Base-by-base conservation (phyloP, 2,329 filamentous ascomycete genomes). In the Colletotrichum melonis region DNA sequence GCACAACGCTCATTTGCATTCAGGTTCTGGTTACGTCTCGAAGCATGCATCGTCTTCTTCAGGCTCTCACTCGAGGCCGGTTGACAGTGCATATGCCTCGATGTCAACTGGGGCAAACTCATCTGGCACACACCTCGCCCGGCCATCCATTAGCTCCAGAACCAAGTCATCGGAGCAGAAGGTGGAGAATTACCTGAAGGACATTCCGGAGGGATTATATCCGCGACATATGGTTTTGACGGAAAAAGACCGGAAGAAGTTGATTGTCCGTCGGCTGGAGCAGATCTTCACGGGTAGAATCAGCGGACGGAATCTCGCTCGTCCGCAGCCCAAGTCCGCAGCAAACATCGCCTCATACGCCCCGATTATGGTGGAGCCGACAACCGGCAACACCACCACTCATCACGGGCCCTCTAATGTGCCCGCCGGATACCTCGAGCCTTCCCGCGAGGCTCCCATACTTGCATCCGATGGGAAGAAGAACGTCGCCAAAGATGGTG, bases 281-380 rank as follows among this genome's bases (percentile, higher is more conserved):
- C 93, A 95, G 75, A 87, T 97, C 1, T 97, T 97, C 74, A 95
- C 94, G 0, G 94, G 94, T 3, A 93, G 92, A 78, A 86, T 88
- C 22, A 82, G 80, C 4, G 84, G 84, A 5, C 82, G 84, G 78
- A 79, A 86, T 82, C 59, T 76, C 42, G 78, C 74, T 49, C 79
- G 75, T 16, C 78, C 74, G 57, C 81, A 76, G 69, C 78, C 19
- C 75, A 73, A 77, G 19, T 76, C 75, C 0, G 63, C 70, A 35
- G 75, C 68, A 3, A 75, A 73, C 1, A 69, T 75, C 62, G 62
- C 55, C 1, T 54, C 67, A 7, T 55, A 75, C 12, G 72, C 70
- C 22, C 76, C 77, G 4, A 78, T 79, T 6, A 73, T 77, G 16
- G 77, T 81, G 11, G 81, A 82, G 35, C 78, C 74, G 58, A 79